These are phyloP conservation scores for Ceriops zippeliana DNA, from an alignment of 345 rosid species.

Conservation along the genomic window DNA sequence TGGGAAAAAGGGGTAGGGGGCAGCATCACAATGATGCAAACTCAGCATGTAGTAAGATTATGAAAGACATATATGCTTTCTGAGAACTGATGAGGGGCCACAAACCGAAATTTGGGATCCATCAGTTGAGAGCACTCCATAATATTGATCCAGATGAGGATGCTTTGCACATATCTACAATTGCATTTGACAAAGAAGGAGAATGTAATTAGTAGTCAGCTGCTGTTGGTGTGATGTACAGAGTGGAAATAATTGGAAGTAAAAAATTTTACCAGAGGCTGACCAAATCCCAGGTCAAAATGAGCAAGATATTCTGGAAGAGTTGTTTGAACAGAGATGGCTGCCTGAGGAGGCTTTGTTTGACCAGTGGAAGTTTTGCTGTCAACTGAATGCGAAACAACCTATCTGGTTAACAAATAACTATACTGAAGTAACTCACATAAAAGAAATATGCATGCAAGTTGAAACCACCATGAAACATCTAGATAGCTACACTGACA, in stretches of 20 bases:
- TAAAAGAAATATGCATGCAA: background rate
- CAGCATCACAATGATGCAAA: background rate
- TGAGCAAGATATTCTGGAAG: conserved; percentile 40
- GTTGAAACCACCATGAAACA: background rate
- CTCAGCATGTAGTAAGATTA: background rate
- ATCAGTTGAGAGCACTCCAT: conserved; percentile 67
- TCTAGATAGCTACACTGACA: too few species aligned
- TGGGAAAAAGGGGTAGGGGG: background rate
- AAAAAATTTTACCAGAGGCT: conserved; percentile 48
- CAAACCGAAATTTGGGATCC: conserved; percentile 61
- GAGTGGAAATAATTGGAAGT: background rate
- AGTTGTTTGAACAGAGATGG: conserved; percentile 49
- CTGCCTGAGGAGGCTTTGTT: conserved; percentile 41
- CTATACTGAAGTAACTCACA: background rate
- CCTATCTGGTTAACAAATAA: conserved; percentile 11
- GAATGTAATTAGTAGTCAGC: conserved; percentile 13
- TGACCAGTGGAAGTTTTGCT: conserved; percentile 46
- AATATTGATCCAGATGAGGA: conserved; percentile 61
- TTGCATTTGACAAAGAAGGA: conserved; percentile 15
- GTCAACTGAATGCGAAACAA: conserved; percentile 44
- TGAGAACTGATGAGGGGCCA: conserved; percentile 15
- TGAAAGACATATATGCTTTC: background rate
- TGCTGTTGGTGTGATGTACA: background rate
- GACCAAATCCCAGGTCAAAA: conserved; percentile 67
- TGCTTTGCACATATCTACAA: conserved; percentile 57